phyloP scores from a whole-genome alignment of 2,329 filamentous ascomycete species.

The Alternaria conjuncta region DNA sequence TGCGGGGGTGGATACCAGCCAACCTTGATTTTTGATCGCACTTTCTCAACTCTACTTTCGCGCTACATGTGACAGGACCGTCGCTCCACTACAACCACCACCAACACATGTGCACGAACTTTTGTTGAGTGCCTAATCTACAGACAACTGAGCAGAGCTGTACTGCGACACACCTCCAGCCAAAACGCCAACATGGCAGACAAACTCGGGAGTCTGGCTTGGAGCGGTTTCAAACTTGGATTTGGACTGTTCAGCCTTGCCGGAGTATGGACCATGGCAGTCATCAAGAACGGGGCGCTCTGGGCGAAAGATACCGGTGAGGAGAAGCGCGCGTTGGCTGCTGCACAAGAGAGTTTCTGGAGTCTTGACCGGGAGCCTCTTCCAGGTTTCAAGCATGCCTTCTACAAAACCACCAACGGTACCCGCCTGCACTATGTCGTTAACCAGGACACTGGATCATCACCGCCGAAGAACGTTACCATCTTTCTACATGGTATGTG shows the following conservation, averaged over 20 bases:
- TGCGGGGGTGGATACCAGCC: conserved; percentile 8
- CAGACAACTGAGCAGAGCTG: background rate
- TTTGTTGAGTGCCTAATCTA: background rate
- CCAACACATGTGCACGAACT: background rate
- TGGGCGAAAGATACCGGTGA: conserved; percentile 33
- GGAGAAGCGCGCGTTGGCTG: conserved; percentile 26
- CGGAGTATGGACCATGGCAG: conserved; percentile 26
- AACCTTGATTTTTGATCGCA: conserved; percentile 1
- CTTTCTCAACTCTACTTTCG: background rate
- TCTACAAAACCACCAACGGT: conserved; percentile 57
- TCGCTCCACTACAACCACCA: background rate
- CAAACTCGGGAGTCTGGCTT: conserved; percentile 27
- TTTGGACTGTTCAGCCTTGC: conserved; percentile 41
- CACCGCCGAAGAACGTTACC: conserved; percentile 50
- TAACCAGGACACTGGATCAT: conserved; percentile 31
- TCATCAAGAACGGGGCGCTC: conserved; percentile 36
- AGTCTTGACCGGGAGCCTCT: conserved; percentile 56
- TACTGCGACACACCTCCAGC: background rate
- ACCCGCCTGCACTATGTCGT: conserved; percentile 63
- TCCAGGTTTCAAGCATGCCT: conserved; percentile 57
- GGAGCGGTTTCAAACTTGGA: conserved; percentile 35
- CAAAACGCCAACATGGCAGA: conserved; percentile 3
- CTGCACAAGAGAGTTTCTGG: conserved; percentile 63
- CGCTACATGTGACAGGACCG: background rate
- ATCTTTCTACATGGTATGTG: conserved; percentile 60